Evolutionary conservation across 2,329 filamentous ascomycete species (phyloP), one percentile per base, ranked within the genome.

Genomic region (Cercospora berteroae): DNA sequence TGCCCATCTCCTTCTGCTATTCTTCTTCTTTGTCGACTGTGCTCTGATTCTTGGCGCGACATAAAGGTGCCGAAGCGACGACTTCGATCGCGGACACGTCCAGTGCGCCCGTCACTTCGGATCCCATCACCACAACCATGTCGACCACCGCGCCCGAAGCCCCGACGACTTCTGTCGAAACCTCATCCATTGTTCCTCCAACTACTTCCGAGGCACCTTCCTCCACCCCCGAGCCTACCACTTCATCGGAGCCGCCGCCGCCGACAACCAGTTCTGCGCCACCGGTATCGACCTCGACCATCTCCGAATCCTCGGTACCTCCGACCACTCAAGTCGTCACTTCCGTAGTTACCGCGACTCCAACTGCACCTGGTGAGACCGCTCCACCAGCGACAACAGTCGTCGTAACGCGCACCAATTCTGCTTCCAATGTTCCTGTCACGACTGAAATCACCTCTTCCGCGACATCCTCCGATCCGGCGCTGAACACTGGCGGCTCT

Each of bases 271-370:
- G 52, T 42, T 42, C 62, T 10, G 33, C 62, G 16, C 58, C 67
- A 39, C 33, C 44, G 12, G 36, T 52, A 20, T 23, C 60, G 29
- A 70, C 70, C 20, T 63, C 65, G 7, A 69, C 69, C 10, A 33
- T 70, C 23, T 67, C 64, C 39, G 59, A 63, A 16, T 72, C 70
- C 2, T 64, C 69, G 33, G 57, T 66, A 20, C 68, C 71, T 33
- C 60, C 70, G 27, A 71, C 68, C 55, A 73, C 71, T 31, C 63
- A 63, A 61, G 59, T 69, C 20, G 27, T 68, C n/a, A 73, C 71
- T 16, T 72, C 71, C 12, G 61, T 73, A 31, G 63, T 72, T 9
- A 70, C 68, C 25, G 63, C 62, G 23, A 58, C 67, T 3, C 56
- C 61, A 20, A 63, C 68, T 18, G 50, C 64, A n/a, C 44, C 68